A percentile compares a stretch with the other conserved stretches of the same genome.
phyloP scores from a whole-genome alignment of 306 rosid species.

The Sesbania bispinosa region DNA sequence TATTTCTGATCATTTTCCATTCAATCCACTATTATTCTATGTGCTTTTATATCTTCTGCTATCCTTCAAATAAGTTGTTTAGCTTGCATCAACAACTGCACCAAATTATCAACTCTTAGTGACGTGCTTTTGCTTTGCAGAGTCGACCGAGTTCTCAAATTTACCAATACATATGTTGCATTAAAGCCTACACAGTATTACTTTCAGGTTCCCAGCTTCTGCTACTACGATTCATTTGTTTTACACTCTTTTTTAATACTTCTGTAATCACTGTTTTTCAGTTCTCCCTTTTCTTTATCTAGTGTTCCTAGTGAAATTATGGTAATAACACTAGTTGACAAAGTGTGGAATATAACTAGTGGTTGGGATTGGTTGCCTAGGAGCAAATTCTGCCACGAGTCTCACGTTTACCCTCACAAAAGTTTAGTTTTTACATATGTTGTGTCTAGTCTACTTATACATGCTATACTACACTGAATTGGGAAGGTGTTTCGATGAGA shows the following conservation, averaged over 20 bases:
- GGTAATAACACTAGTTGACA: neutral
- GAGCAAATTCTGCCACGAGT: neutral
- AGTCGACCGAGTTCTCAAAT: constrained; percentile 51
- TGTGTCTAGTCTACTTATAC: neutral
- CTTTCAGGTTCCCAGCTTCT: constrained; percentile 42
- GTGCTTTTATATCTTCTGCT: too few relatives aligned
- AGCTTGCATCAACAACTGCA: neutral
- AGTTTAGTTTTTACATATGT: neutral
- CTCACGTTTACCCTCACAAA: neutral
- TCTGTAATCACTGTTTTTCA: neutral
- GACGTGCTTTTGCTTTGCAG: constrained; percentile 31
- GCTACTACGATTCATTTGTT: neutral
- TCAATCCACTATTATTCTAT: too few relatives aligned
- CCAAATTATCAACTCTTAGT: neutral
- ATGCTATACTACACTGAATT: neutral
- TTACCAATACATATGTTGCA: constrained; percentile 29
- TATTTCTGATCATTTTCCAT: too few relatives aligned
- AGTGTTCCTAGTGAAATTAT: neutral
- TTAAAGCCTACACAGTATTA: constrained; percentile 25
- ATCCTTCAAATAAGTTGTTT: too few relatives aligned
- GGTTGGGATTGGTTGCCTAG: neutral
- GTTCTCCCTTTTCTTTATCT: neutral
- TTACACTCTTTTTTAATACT: neutral
- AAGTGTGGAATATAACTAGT: neutral
- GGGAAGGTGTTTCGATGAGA: neutral